Conservation (phyloP, 495 filamentous ascomycete genomes). For the Aspergillus olivimuriae region DNA sequence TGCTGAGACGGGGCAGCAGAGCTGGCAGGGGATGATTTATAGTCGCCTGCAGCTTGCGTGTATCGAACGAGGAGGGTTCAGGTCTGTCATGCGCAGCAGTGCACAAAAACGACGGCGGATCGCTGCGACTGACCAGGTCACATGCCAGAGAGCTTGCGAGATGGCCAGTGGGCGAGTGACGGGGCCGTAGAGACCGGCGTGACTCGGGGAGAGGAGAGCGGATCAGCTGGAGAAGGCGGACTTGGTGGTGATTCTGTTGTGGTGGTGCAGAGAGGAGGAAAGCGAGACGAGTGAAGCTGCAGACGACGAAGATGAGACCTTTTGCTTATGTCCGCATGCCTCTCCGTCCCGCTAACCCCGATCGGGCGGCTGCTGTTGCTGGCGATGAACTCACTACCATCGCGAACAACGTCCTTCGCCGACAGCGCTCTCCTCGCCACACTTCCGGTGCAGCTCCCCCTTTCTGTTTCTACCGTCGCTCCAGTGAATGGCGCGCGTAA, state of each 20-base stretch:
- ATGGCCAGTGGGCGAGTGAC: constrained; percentile 1
- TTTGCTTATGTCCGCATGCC: too few species aligned
- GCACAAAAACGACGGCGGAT: constrained; percentile 10
- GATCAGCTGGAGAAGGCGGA: background rate
- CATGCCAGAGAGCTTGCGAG: constrained; percentile 17
- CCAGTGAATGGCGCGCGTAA: constrained; percentile 7
- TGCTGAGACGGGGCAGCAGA: background rate
- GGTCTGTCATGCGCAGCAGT: background rate
- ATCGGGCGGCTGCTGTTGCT: background rate
- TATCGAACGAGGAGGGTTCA: too few species aligned
- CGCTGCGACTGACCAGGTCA: constrained; percentile 26
- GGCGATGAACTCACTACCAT: too few species aligned
- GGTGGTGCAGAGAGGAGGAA: too few species aligned
- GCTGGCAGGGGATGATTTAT: background rate
- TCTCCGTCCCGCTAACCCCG: constrained; percentile 1
- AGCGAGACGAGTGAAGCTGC: too few species aligned
- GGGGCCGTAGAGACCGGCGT: background rate
- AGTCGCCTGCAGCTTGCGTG: too few species aligned
- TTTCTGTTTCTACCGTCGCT: too few species aligned
- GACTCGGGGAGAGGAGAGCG: background rate
- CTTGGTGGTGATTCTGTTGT: too few species aligned
- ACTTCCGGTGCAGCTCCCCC: too few species aligned
- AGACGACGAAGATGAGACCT: too few species aligned
- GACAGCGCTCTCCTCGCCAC: too few species aligned
- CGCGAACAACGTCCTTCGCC: too few species aligned